phyloP scores from a whole-genome alignment of 257 asterid genomes.

The Solanum chilense region DNA sequence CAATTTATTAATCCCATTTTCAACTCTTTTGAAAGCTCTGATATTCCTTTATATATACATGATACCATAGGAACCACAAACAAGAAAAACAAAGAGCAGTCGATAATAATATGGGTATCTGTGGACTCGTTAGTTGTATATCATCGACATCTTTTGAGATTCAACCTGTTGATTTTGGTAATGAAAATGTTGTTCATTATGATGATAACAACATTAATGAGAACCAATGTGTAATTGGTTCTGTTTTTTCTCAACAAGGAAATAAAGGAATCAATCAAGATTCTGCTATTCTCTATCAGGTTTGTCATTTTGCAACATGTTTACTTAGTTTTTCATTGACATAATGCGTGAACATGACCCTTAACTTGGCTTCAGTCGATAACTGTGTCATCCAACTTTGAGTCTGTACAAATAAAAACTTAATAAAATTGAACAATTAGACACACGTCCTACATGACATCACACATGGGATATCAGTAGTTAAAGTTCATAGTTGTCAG shows the following conservation, averaged over 20 bases:
- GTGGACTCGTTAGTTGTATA: conserved; percentile 11
- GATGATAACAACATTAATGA: conserved; percentile 2
- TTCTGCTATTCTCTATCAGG: conserved; percentile 63
- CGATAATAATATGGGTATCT: conserved; percentile 32
- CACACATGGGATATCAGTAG: too few species aligned
- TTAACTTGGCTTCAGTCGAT: too few species aligned
- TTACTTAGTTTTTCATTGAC: not conserved
- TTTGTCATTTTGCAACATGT: not conserved
- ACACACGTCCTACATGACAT: too few species aligned
- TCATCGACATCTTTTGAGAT: conserved; percentile 48
- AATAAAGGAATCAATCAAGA: conserved; percentile 76
- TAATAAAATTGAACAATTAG: too few species aligned
- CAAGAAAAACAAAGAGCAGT: conserved; percentile 9
- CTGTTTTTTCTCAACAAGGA: conserved; percentile 51
- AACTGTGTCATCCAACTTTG: fast-evolving
- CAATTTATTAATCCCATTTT: not conserved
- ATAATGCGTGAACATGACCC: too few species aligned
- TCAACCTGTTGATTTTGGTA: conserved; percentile 48
- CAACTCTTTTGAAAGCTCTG: not conserved
- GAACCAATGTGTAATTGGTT: conserved; percentile 28
- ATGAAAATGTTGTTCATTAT: conserved; percentile 41
- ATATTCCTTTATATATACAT: not conserved
- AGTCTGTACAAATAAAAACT: too few species aligned
- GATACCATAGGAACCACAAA: not conserved
- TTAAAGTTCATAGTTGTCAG: too few species aligned